Conservation (phyloP, 352 stramenopile species). For the Halophytophthora batemanensis region DNA sequence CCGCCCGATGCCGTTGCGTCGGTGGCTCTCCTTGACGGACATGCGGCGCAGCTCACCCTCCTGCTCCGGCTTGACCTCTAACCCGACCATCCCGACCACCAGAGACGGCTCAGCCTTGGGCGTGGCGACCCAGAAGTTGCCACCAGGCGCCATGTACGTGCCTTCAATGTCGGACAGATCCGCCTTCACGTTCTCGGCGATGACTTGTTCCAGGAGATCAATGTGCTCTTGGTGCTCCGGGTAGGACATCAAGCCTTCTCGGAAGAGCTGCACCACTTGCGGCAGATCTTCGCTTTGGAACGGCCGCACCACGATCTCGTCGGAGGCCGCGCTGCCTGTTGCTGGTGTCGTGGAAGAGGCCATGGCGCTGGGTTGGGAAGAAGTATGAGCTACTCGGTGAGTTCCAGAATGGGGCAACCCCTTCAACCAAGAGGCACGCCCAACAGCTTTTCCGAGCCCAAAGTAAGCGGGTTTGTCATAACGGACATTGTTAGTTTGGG, state of each 20-base stretch:
- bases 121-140: slow-evolving; percentile 51
- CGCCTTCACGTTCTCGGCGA: slow-evolving; percentile 18
- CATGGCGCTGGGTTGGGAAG: too few species aligned
- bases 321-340: background rate
- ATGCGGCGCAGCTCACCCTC: slow-evolving; percentile 37
- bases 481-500: too few species aligned
- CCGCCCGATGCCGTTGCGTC: slow-evolving; percentile 32
- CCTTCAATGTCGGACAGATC: slow-evolving; percentile 36
- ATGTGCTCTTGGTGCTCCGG: slow-evolving; percentile 8
- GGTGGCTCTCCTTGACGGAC: slow-evolving; percentile 36
- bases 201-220: slow-evolving; percentile 16
- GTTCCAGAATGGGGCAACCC: background rate
- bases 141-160: slow-evolving; percentile 33
- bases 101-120: slow-evolving; percentile 7
- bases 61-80: slow-evolving; percentile 21
- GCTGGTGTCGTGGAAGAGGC: background rate
- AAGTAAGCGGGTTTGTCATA: too few species aligned
- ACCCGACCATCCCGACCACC: slow-evolving; percentile 27
- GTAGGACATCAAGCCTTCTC: slow-evolving; percentile 26
- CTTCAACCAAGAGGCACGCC: too few species aligned
- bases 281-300: slow-evolving; percentile 21
- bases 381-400: background rate
- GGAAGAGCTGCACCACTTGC: slow-evolving; percentile 29
- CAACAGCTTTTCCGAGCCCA: too few species aligned
- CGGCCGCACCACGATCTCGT: slow-evolving; percentile 19